Evolutionary conservation across 1,284 basidiomycete species (phyloP).

Genomic region (Moniliella sp.): DNA sequence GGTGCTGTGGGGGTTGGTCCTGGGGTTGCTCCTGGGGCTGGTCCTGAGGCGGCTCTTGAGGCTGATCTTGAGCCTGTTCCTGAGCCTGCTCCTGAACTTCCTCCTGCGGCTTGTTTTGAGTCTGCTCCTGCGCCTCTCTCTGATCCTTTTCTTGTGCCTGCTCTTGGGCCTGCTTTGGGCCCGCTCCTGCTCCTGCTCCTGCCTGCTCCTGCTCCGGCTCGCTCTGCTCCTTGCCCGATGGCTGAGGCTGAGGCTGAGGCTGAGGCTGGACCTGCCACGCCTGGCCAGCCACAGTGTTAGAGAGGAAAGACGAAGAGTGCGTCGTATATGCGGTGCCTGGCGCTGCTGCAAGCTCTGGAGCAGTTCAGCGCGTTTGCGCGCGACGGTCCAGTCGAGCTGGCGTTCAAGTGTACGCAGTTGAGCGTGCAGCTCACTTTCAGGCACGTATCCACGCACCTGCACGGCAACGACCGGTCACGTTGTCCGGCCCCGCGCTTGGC

Average conservation of each 20-base stretch:
- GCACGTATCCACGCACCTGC: conserved; percentile 41
- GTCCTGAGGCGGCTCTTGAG: too few species aligned
- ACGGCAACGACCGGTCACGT: conserved; percentile 55
- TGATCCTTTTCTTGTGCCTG: conserved; percentile 35
- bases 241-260: too few species aligned
- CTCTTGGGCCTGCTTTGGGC: too few species aligned
- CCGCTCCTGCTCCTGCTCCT: conserved; percentile 38
- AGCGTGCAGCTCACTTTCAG: conserved; percentile 52
- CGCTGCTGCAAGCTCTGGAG: conserved; percentile 34
- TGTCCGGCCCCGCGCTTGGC: conserved; percentile 52
- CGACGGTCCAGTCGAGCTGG: conserved; percentile 82
- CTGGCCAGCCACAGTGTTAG: conserved; percentile 68
- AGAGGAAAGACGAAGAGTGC: too few species aligned
- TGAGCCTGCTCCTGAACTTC: too few species aligned
- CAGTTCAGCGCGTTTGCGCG: conserved; percentile 62
- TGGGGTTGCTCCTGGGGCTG: too few species aligned
- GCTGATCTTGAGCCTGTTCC: too few species aligned
- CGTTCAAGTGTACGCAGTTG: conserved; percentile 68
- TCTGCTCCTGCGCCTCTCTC: conserved; percentile 17
- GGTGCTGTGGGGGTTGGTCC: too few species aligned
- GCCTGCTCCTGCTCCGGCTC: conserved; percentile 5
- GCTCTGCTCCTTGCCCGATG: conserved; percentile 9
- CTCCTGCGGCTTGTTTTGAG: conserved; percentile 6
- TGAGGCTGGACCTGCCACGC: too few species aligned
- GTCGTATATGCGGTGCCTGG: too few species aligned